Evolutionary conservation across 2,329 filamentous ascomycete genomes (phyloP), one percentile per base, ranked within the genome.

Genomic region (Fusarium udum): DNA sequence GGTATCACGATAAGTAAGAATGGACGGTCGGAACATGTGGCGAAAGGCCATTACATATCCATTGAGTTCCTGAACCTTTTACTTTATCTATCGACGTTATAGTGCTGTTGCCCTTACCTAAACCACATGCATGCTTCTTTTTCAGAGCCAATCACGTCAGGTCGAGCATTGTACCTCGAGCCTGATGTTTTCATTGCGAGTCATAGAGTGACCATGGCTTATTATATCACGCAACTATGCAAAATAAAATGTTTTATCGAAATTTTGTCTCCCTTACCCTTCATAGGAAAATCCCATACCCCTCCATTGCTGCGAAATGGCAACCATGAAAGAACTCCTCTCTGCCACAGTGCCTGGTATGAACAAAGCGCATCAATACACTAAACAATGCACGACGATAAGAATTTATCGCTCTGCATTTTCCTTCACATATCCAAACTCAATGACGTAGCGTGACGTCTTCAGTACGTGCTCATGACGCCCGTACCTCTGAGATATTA

Each of bases 361-460:
- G 10, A 13, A 22, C 13, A 46, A 43, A 2, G n/a, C n/a, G 7
- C 18, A 26, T 10, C 20, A 13, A 26, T 11, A 2, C 7, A 10
- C 18, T 0, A n/a, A 16, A 16, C 3, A 7, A 53, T 18, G 39
- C 26, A 64, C 3, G 15, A 4, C 18, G 58, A 63, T 64, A 48
- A 65, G 36, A 40, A 13, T 4, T 24, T 42, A 52, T 52, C 24
- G 10, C 11, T 2, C 3, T 36, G 5, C 6, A 24, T 36, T 12
- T 11, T 9, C 4, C 10, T 22, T 7, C 1, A 15, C 2, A 16
- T 5, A 37, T 14, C 12, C 26, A 1, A 7, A 13, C 1, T 55
- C 13, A 36, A 62, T 68, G 65, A 68, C 64, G 64, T 68, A 68
- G 20, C 7, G 64, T 68, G 65, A 68, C 55, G 62, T 53, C 46